Conservation (phyloP, 2,329 filamentous ascomycete genomes). For the Neospermospora avenae region DNA sequence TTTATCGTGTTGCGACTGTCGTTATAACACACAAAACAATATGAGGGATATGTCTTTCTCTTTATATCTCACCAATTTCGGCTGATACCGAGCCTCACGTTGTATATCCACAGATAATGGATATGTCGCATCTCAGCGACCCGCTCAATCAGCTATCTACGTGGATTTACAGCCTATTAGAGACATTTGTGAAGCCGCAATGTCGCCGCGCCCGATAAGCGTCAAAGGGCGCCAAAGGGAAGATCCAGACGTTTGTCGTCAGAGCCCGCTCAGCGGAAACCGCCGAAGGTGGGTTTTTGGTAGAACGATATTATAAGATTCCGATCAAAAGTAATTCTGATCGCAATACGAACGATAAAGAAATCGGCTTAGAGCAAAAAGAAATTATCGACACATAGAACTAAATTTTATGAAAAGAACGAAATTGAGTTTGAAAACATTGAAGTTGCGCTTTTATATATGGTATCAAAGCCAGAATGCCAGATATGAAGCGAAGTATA, state of each 20-base stretch:
- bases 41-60: not conserved
- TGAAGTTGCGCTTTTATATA: too few relatives aligned
- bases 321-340: too few relatives aligned
- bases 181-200: not conserved
- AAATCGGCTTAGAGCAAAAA: too few relatives aligned
- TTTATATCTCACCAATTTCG: constrained; percentile 3
- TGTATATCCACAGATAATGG: constrained; percentile 5
- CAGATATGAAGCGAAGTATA: too few relatives aligned
- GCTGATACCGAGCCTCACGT: constrained; percentile 1
- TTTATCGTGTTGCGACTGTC: too few relatives aligned
- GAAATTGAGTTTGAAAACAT: too few relatives aligned
- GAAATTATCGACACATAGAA: not conserved
- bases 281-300: not conserved
- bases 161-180: not conserved
- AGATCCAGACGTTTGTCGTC: not conserved
- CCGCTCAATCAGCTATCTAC: constrained; percentile 6
- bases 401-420: too few relatives aligned
- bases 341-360: too few relatives aligned
- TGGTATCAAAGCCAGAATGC: too few relatives aligned
- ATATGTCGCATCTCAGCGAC: constrained; percentile 9
- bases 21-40: too few relatives aligned
- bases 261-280: not conserved
- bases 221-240: not conserved
- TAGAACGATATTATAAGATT: not conserved
- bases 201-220: not conserved